Evolutionary conservation across 2,329 filamentous ascomycete genomes (phyloP).

Genomic region (Moelleriella libera): DNA sequence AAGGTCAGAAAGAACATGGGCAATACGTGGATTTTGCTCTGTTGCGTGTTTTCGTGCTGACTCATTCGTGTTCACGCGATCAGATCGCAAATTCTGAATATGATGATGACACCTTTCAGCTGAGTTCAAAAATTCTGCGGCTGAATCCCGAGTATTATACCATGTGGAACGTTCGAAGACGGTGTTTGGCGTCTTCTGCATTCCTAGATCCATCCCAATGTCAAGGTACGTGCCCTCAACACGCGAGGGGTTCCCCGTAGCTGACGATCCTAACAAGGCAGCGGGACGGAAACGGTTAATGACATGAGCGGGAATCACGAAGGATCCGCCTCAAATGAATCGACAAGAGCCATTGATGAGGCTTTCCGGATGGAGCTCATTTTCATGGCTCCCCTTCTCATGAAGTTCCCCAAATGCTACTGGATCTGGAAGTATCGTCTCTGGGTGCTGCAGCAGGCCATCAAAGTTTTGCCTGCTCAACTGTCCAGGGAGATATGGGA

Average conservation of each 20-base stretch:
- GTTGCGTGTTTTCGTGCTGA: background rate
- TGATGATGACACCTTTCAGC: slow-evolving; percentile 4
- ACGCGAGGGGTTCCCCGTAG: background rate
- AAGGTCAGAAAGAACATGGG: slow-evolving; percentile 1
- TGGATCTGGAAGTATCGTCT: slow-evolving; percentile 97
- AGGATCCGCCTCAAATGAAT: background rate
- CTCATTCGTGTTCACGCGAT: background rate
- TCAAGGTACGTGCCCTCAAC: background rate
- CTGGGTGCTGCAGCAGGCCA: slow-evolving; percentile 68
- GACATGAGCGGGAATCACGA: background rate
- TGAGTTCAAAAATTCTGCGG: slow-evolving; percentile 49
- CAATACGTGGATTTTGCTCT: too few species aligned
- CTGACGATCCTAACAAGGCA: background rate
- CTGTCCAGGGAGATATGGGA: slow-evolving; percentile 60
- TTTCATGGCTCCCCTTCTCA: slow-evolving; percentile 73
- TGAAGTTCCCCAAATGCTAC: slow-evolving; percentile 90
- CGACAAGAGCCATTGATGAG: slow-evolving; percentile 1
- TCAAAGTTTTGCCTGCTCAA: slow-evolving; percentile 40
- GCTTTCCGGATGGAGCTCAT: slow-evolving; percentile 59
- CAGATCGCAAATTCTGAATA: background rate
- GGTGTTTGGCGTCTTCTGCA: slow-evolving; percentile 39
- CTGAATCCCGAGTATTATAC: slow-evolving; percentile 85
- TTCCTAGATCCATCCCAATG: background rate
- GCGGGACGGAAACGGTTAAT: background rate
- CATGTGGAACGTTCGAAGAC: slow-evolving; percentile 78